Base-by-base conservation (phyloP, 495 filamentous ascomycete species). In the Rhizodiscina lignyota region DNA sequence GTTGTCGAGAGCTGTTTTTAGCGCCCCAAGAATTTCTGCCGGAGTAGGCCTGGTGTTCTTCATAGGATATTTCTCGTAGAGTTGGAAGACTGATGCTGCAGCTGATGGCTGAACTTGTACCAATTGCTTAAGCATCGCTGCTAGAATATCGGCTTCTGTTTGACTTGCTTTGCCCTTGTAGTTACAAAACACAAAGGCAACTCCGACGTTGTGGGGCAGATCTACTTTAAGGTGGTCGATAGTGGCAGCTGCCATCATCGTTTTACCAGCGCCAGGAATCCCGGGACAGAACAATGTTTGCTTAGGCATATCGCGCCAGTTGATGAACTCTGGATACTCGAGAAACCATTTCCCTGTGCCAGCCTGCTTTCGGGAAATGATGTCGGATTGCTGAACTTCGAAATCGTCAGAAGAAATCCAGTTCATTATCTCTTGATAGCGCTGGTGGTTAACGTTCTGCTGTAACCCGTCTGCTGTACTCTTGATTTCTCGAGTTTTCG, bases 161-260 rank as follows among this genome's bases (percentile, higher is more conserved):
- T 64, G 58, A n/a, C 55, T 49, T 3, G 46, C 28, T 21, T 56
- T 41, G 5, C 36, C 36, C 19, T 51, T 41, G 40, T 50, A 65
- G 34, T 54, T 58, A 42, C 50, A 65, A 38, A 54, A 68, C 30
- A 64, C 6, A 33, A 53, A 63, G 4, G 56, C 56, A 30, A 68
- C 38, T 4, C 50, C 49, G 38, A 56, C 30, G 15, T 37, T 35
- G 2, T 27, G 2, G 12, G 37, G 35, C 8, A 41, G 6, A 20
- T 41, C 26, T 28, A 35, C 27, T 23, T 37, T 33, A 4, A 60
- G 45, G 18, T 57, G 32, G 20, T 59, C 32, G 5, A 59, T 41
- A 8, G 44, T 31, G 18, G 54, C 49, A n/a, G 53, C 37, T 10
- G 48, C 43, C n/a, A 47, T 36, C n/a, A 51, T 34, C 1, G 48